phyloP scores from a whole-genome alignment of 2,329 filamentous ascomycete species.

The Pyrenophora teres region DNA sequence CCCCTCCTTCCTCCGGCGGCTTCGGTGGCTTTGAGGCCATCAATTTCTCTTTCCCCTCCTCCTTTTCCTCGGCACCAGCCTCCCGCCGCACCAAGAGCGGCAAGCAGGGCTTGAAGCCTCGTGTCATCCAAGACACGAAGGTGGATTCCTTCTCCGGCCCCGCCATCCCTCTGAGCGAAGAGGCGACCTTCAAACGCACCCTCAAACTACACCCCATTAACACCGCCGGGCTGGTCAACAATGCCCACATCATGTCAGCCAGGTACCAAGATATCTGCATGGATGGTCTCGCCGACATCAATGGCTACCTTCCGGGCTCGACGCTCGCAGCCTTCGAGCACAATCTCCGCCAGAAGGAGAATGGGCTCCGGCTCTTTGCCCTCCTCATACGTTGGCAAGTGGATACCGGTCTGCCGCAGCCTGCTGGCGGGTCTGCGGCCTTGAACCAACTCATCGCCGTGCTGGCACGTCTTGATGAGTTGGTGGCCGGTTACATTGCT shows the following conservation, averaged over 20 bases:
- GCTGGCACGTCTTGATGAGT: neutral
- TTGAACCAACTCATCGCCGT: neutral
- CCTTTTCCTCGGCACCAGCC: too few relatives aligned
- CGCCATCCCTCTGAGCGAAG: too few relatives aligned
- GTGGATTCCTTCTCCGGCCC: too few relatives aligned
- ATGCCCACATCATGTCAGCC: neutral
- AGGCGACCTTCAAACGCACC: neutral
- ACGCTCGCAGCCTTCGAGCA: slow-evolving; percentile 1
- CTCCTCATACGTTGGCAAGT: slow-evolving; percentile 6
- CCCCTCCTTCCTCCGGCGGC: neutral
- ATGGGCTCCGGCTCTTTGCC: neutral
- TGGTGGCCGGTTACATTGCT: slow-evolving; percentile 3
- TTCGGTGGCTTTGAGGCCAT: neutral
- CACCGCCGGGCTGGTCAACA: neutral
- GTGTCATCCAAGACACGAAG: too few relatives aligned
- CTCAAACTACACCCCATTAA: neutral
- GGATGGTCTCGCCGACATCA: neutral
- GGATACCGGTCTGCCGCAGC: neutral
- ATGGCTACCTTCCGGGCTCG: slow-evolving; percentile 1
- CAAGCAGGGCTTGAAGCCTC: too few relatives aligned
- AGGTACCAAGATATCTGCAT: neutral
- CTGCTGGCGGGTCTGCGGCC: slow-evolving; percentile 3
- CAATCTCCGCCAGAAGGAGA: neutral
- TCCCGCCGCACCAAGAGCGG: too few relatives aligned
- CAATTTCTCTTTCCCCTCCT: too few relatives aligned